Conservation (phyloP, 192 early-diverging fungal genomes). For the Ambispora gerdemannii region DNA sequence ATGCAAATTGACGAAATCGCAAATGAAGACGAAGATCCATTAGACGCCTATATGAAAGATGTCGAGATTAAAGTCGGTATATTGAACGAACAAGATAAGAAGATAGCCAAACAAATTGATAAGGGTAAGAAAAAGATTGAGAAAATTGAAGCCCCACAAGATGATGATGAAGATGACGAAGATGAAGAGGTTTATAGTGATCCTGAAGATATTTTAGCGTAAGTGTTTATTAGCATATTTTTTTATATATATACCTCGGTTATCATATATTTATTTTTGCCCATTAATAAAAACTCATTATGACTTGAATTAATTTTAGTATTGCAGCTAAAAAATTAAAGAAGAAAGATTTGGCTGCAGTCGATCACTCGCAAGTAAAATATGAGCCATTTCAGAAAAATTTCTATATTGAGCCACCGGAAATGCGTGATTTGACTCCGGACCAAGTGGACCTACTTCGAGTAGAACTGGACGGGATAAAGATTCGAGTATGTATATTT, state of each 20-base stretch:
- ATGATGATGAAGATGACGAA: constrained; percentile 49
- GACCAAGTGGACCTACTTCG: constrained; percentile 85
- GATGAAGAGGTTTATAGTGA: constrained; percentile 55
- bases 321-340: constrained; percentile 82
- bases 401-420: constrained; percentile 95
- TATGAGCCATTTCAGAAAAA: constrained; percentile 89
- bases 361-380: constrained; percentile 80
- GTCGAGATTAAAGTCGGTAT: constrained; percentile 72
- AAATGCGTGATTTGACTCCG: constrained; percentile 72
- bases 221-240: constrained; percentile 18
- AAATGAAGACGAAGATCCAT: constrained; percentile 64
- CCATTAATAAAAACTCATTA: too few relatives aligned
- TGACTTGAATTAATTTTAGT: too few relatives aligned
- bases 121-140: constrained; percentile 28
- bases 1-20: constrained; percentile 41
- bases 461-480: constrained; percentile 86
- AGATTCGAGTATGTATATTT: constrained; percentile 58
- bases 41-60: constrained; percentile 88
- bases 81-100: constrained; percentile 60
- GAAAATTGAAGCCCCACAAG: constrained; percentile 3
- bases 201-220: constrained; percentile 69
- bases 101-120: constrained; percentile 34
- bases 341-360: constrained; percentile 83
- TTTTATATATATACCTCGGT: background rate
- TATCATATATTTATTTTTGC: background rate